Evolutionary conservation across 148 eudicot genomes (phyloP), one percentile per base, ranked within the genome.

Genomic region (Heliamphora exappendiculata): DNA sequence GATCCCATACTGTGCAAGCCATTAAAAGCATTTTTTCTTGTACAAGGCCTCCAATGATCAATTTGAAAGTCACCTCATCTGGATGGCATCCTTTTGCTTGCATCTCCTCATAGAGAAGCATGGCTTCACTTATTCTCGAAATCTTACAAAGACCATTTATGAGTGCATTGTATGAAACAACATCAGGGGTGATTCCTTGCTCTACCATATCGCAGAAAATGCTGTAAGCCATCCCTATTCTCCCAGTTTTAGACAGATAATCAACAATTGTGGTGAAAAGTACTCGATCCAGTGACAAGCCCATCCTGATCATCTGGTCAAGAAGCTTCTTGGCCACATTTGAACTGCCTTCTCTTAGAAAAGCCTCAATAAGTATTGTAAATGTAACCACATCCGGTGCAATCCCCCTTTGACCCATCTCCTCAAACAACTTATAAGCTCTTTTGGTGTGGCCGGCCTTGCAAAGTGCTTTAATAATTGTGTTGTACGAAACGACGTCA

Each of bases 1-100:
- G 82, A 72, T 96, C 97, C 99, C 99, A 96, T 47, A 93, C 53
- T 49, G 76, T 76, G 84, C 94, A 91, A 74, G 99, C 99, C 81
- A 82, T 22, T 34, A 88, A 82, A 72, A 89, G 78, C 73, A 89
- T 85, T 58, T 87, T 87, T 72, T 91, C 92, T 79, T 72, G 82
- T 83, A 91, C 66, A 54, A 93, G 87, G 65, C 90, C 97, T 59
- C 81, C 70, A 70, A 96, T 88, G 20, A 93, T 87, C 83, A 90
- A 71, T 78, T 87, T 93, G 80, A 85, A 93, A 70, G 99, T 96
- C 75, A 90, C 86, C 65, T 85, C 94, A 85, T 96, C 94, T 26
- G 97, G 91, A 81, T 74, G 68, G 44, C 73, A 78, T 59, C 97
- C 93, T 84, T 78, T 76, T 80, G 69, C 76, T 78, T 84, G 83